Evolutionary conservation across 108 stramenopile genomes (phyloP), one percentile per base, ranked within the genome.

Genomic region (Nannochloropsis oceanica): DNA sequence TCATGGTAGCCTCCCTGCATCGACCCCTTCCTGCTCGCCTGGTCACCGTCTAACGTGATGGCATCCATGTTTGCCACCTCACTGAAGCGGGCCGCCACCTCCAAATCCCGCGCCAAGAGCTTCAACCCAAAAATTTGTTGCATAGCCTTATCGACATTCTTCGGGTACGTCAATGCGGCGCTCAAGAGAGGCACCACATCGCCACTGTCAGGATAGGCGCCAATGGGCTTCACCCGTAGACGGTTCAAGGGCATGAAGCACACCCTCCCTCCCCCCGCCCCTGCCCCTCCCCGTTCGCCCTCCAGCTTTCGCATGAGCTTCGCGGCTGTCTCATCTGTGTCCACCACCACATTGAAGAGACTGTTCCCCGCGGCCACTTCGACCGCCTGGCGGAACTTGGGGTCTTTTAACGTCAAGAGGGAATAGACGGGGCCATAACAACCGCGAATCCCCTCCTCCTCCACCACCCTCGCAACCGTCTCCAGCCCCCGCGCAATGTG

Each of bases 161-260:
- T 89, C 43, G 96, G 93, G 89, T 93, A 98, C 26, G 89, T 85
- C 20, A 91, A 59, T 8, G 90, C 90, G 24, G 20, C 18, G 20
- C 50, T 79, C 24, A 90, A 73, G 8, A 73, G 80, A 10, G 91
- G 91, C 8, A 44, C 13, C n/a, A 79, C 85, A 22, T 91, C 91
- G 26, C 73, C 34, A 20, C 24, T 20, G 34, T 89, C 86, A 73
- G 88, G 84, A 79, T 86, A 84, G 12, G 44, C 86, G 79, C 94
- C 81, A 79, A 95, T 81, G 22, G 59, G 59, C 59, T 92, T 93
- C 7, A 42, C 42, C 24, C 91, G 92, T 43, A 99, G 90, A 82
- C 92, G 94, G 89, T 93, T 96, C 84, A 99, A 91, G n/a, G 99
- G 99, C 92, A 98, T 91, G 86, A 98, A 99, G 27, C 97, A 98